These are phyloP conservation scores for Gnetum montanum DNA, from an alignment of 75 land plant genomes.

Conservation along the genomic window DNA sequence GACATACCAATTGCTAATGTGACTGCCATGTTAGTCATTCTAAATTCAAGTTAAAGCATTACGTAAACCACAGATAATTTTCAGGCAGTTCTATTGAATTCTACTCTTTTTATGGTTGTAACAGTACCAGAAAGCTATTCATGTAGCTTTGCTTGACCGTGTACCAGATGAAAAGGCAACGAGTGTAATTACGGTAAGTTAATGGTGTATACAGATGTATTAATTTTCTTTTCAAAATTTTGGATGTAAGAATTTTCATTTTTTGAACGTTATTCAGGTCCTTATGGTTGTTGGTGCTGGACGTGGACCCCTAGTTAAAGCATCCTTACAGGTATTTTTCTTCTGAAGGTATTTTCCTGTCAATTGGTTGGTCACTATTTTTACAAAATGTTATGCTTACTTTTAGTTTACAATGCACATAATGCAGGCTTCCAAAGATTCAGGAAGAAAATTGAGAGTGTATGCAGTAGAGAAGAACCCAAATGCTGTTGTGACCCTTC, in stretches of 20 bases:
- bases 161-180: conserved; percentile 67
- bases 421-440: conserved; percentile 79
- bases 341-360: neutral
- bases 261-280: conserved; percentile 32
- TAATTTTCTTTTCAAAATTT: too few species aligned
- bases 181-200: conserved; percentile 48
- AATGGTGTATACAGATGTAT: too few species aligned
- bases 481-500: conserved; percentile 95
- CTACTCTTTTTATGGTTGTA: neutral
- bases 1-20: neutral
- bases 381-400: too few species aligned
- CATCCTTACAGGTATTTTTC: conserved; percentile 48
- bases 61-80: neutral
- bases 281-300: conserved; percentile 99
- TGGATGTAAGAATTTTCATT: neutral
- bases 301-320: conserved; percentile 91
- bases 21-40: neutral
- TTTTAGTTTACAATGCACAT: neutral
- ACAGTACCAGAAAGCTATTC: conserved; percentile 81
- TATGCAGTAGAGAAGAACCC: conserved; percentile 99
- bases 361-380: too few species aligned
- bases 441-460: conserved; percentile 69
- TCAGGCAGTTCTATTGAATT: neutral
- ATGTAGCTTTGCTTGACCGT: conserved; percentile 79
- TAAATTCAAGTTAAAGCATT: too few species aligned